phyloP scores from a whole-genome alignment of 345 rosid genomes.

The Iberis pinnata region DNA sequence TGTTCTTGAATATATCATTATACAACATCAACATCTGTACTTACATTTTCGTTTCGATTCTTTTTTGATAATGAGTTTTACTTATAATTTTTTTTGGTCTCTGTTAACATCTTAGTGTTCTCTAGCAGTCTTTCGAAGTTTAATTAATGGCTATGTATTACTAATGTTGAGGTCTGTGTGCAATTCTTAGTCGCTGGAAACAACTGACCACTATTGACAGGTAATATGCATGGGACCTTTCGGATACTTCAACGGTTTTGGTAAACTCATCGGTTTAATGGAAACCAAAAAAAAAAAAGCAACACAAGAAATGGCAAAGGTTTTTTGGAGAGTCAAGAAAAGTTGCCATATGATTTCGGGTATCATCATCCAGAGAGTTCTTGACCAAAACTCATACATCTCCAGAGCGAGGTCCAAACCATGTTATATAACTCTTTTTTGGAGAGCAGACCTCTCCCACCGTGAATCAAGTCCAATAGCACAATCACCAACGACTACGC shows the following conservation, averaged over 20 bases:
- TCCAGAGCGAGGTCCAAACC: no score
- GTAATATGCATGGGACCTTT: constrained; percentile 1
- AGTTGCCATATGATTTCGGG: constrained; percentile 21
- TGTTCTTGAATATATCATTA: neutral
- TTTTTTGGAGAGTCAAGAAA: constrained; percentile 18
- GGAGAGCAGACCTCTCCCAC: no score
- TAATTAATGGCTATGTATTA: constrained; percentile 18
- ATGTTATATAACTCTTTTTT: no score
- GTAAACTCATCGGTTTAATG: constrained; percentile 11
- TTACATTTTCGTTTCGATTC: neutral
- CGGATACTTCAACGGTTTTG: constrained; percentile 14
- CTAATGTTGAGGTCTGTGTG: constrained; percentile 14
- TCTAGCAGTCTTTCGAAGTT: neutral
- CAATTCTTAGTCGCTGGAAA: constrained; percentile 18
- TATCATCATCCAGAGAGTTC: constrained; percentile 25
- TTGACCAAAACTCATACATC: no score
- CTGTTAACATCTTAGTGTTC: neutral
- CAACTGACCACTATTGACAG: constrained; percentile 2
- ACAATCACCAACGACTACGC: no score
- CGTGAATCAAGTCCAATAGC: no score
- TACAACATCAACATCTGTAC: constrained; percentile 2
- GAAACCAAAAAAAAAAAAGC: constrained; percentile 11
- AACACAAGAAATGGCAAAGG: neutral
- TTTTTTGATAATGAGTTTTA: neutral
- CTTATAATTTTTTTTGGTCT: neutral